Evolutionary conservation across 352 stramenopile genomes (phyloP).

Genomic region (Blastocystis sp.): DNA sequence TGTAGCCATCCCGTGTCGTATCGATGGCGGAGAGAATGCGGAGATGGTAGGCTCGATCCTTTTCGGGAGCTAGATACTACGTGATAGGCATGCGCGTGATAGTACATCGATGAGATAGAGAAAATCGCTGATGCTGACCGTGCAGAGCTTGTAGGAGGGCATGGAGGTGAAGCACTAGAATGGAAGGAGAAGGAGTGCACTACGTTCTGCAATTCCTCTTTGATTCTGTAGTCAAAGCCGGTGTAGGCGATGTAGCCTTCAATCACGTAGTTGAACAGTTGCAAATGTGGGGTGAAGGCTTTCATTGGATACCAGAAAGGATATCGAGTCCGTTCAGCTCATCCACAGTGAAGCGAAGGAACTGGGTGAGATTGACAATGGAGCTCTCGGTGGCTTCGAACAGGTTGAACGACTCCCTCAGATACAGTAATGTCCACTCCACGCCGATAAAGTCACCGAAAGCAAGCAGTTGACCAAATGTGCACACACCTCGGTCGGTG

Average conservation of each 20-base stretch:
- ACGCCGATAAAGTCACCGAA: constrained; percentile 50
- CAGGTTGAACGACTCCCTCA: constrained; percentile 16
- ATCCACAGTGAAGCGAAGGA: constrained; percentile 29
- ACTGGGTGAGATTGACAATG: constrained; percentile 31
- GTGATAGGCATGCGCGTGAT: not conserved
- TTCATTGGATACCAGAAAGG: not conserved
- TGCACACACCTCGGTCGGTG: not conserved
- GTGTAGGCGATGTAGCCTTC: constrained; percentile 32
- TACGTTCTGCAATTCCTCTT: constrained; percentile 18
- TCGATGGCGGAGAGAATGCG: constrained; percentile 23
- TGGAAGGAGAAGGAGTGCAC: no score
- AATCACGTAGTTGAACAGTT: constrained; percentile 40
- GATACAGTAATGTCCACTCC: constrained; percentile 24
- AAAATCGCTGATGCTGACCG: constrained; percentile 35
- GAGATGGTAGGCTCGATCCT: constrained; percentile 8
- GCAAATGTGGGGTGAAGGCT: constrained; percentile 12
- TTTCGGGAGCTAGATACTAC: constrained; percentile 31
- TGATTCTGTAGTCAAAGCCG: constrained; percentile 6
- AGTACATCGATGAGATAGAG: constrained; percentile 23
- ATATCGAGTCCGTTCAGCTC: constrained; percentile 46
- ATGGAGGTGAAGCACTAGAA: constrained; percentile 8
- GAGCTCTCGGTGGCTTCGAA: constrained; percentile 6
- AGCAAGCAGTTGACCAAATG: constrained; percentile 20
- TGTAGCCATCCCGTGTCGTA: constrained; percentile 25
- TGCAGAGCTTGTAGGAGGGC: constrained; percentile 25